Base-by-base conservation (phyloP, 306 rosid species). In the Cucurbita argyrosperma region DNA sequence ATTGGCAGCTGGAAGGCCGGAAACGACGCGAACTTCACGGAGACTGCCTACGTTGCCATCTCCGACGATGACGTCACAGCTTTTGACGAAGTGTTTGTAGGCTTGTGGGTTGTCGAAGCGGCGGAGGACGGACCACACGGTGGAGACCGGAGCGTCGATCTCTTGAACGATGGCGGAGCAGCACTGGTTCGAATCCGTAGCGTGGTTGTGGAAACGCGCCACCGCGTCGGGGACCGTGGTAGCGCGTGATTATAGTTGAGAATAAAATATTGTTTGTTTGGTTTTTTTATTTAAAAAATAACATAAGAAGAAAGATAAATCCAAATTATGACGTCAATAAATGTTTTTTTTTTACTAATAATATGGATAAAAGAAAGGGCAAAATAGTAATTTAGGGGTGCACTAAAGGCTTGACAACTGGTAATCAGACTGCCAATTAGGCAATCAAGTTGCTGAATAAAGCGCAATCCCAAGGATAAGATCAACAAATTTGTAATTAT, bases 31-130 rank as follows among this genome's bases (percentile, higher is more conserved):
- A 35, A 95, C 87, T 71, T 89, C 91, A 0, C 99, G 96, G 79
- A 95, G 92, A 0, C 96, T 86, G 0, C 99, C 99, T 7, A 95
- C 97, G 50, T 82, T 76, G 42, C 99, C 99, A 76, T 88, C 88
- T 4, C 99, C 99, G 75, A 69, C 87, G 80, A 91, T 82, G 78
- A 95, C 89, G 80, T 88, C 79, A 83, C 99, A 95, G 86, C 95
- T 95, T 81, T 95, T 91, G 35, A 95, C 88, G 79, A 95, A 95
- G 87, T 91, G 82, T 56, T 95, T 95, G 82, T 95, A 95, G 10
- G 89, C 99, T 38, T 95, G 99, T 0, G 99, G 99, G 66, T 88
- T 87, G 80, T 95, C 99, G 87, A 95, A 95, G 23, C 99, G 96
- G 3, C 99, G 89, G 50, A 95, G 91, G 37, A 95, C 92, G 47